Percentiles rank a stretch among this genome's conserved stretches.
These are phyloP conservation scores for Lumnitzera littorea DNA, from an alignment of 345 rosid genomes.

Conservation along the genomic window DNA sequence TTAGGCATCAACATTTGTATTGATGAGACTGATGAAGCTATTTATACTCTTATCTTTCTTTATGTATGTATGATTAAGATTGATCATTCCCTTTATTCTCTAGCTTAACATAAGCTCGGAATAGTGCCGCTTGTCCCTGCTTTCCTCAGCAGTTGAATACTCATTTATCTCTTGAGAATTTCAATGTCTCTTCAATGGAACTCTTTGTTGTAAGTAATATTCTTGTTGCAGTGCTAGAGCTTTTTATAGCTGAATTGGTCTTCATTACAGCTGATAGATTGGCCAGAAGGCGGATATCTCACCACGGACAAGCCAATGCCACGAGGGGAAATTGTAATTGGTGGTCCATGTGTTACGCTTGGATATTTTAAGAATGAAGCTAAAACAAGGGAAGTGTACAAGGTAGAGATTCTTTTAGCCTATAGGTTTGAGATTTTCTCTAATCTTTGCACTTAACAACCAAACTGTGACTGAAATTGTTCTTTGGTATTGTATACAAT, in stretches of 20 bases:
- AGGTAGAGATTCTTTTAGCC: constrained; percentile 33
- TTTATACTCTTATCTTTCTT: no score
- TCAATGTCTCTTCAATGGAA: no score
- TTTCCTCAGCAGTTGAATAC: background rate
- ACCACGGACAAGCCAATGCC: constrained; percentile 74
- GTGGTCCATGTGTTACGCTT: constrained; percentile 85
- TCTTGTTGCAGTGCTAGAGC: no score
- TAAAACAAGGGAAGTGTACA: constrained; percentile 81
- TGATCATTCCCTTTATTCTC: no score
- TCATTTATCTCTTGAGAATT: background rate
- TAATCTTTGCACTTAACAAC: no score
- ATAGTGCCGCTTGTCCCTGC: constrained; percentile 7
- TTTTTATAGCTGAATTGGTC: background rate
- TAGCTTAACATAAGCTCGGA: background rate
- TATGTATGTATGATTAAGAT: no score
- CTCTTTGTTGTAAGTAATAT: no score
- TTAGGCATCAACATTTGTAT: no score
- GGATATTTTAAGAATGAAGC: constrained; percentile 93
- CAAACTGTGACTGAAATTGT: background rate
- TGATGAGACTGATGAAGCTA: no score
- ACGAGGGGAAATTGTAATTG: constrained; percentile 93
- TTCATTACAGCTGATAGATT: constrained; percentile 73
- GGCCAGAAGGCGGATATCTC: constrained; percentile 94
- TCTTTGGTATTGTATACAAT: constrained; percentile 4
- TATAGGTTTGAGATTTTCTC: no score